A percentile compares a stretch with the other conserved stretches of the same genome.
Conservation (phyloP, 306 rosid genomes). For the Rosa chinensis region DNA sequence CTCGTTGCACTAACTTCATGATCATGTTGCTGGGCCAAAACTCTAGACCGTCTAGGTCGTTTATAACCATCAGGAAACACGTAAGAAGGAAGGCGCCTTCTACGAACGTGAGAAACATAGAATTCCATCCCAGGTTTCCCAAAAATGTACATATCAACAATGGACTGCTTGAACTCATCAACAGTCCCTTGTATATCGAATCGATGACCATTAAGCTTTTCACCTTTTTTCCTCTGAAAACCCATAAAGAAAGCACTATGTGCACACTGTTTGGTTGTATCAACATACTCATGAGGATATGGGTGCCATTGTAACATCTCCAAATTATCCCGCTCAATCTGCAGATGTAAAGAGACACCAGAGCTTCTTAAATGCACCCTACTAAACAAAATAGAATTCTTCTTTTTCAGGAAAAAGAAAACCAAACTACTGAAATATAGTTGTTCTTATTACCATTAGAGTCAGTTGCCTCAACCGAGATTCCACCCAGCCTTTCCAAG, state of each 20-base stretch:
- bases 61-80: conserved; percentile 78
- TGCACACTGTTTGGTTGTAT: conserved; percentile 65
- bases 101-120: conserved; percentile 80
- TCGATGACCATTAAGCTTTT: conserved; percentile 72
- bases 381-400: too few relatives aligned
- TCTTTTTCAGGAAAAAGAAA: too few relatives aligned
- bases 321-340: conserved; percentile 87
- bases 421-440: neutral
- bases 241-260: conserved; percentile 90
- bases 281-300: conserved; percentile 67
- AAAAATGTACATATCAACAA: conserved; percentile 58
- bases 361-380: neutral
- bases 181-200: conserved; percentile 88
- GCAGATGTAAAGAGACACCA: conserved; percentile 33
- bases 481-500: conserved; percentile 95
- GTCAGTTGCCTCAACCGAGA: conserved; percentile 77
- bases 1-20: conserved; percentile 24
- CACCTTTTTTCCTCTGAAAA: conserved; percentile 81
- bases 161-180: conserved; percentile 82
- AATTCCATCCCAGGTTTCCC: conserved; percentile 95
- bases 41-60: conserved; percentile 54
- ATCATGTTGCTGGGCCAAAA: conserved; percentile 36
- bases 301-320: conserved; percentile 95
- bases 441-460: conserved; percentile 45
- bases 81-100: conserved; percentile 77